Base-by-base conservation (phyloP, 208 protist species). In the Trypanosoma melophagium region DNA sequence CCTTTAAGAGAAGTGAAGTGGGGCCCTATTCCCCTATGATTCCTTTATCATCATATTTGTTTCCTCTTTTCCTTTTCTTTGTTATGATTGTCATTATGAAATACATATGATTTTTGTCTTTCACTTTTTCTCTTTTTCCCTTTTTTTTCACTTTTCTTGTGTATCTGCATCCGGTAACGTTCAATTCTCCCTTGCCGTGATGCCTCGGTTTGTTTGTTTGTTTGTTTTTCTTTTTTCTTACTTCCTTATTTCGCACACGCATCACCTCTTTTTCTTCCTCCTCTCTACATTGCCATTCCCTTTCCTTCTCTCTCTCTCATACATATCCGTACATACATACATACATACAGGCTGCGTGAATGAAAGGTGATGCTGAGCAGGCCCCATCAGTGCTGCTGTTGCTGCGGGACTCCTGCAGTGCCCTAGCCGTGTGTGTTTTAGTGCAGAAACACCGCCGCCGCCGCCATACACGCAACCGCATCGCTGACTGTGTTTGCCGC, bases 351-450 rank as follows among this genome's bases (percentile, higher is more conserved):
- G 35, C n/a, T 31, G 58, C 19, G 24, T 8, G 16, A 7, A 68
- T 68, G 65, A 51, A 42, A 24, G 22, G 55, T 44, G 65, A 21
- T 16, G 56, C 22, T 19, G 44, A 7, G 28, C 28, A 5, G 28
- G 28, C 28, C 28, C 28, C 28, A 35, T 35, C 28, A 35, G 28
- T 35, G 28, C 28, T 70, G 31, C 38, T 70, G 42, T 21, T 71
- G 21, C 57, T 71, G 35, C 57, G 47, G 25, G 66, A 71, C 49
- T 62, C 66, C 12, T 71, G 66, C 47, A 71, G 66, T 28, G 66
- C 57, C 0, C 19, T 71, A 1, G 12, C 41, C 1, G 12, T 64
- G n/a, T 19, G 62, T 17, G 5, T 25, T 7, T 55, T 57, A 21
- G 56, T 71, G 16, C 66, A 41, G 25, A 28, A 45, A 47, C 54